A percentile compares a stretch with the other conserved stretches of the same genome.
Conservation (phyloP, 2,329 filamentous ascomycete species). For the Chrysosporium keratinophilum region DNA sequence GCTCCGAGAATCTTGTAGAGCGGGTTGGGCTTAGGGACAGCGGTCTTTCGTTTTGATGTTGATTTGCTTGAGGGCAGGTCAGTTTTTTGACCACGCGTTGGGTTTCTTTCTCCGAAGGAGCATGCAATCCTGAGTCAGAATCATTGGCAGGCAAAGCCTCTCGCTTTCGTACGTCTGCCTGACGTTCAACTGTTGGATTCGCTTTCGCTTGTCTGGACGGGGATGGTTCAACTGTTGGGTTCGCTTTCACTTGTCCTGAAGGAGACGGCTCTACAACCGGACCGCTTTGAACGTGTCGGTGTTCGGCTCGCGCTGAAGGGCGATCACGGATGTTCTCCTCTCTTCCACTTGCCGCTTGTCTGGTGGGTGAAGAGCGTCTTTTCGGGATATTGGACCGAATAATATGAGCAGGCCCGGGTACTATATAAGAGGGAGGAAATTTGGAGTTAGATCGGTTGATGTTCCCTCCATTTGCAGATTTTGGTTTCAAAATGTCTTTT, state of each 20-base stretch:
- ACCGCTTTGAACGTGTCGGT: background rate
- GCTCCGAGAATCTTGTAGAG: constrained; percentile 47
- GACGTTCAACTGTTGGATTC: background rate
- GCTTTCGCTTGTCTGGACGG: background rate
- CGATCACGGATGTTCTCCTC: background rate
- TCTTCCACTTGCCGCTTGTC: background rate
- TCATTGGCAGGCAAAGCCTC: background rate
- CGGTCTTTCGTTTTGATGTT: constrained; percentile 2
- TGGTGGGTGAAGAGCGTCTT: constrained; percentile 13
- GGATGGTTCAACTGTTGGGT: background rate
- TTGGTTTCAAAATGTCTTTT: background rate
- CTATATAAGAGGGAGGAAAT: background rate
- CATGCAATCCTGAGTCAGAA: background rate
- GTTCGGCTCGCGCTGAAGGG: background rate
- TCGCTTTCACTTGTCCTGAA: background rate
- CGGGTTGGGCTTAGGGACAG: constrained; percentile 15
- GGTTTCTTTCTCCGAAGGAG: background rate
- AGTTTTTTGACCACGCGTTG: background rate
- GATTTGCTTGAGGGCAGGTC: constrained; percentile 2
- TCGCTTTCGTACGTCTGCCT: background rate
- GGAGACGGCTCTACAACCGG: background rate
- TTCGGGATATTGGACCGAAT: constrained; percentile 4
- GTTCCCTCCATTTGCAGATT: background rate
- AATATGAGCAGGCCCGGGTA: background rate
- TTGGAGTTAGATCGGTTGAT: background rate